These are phyloP conservation scores for Pestalotiopsis sp. DNA, from an alignment of 2,329 filamentous ascomycete genomes.

Conservation along the genomic window DNA sequence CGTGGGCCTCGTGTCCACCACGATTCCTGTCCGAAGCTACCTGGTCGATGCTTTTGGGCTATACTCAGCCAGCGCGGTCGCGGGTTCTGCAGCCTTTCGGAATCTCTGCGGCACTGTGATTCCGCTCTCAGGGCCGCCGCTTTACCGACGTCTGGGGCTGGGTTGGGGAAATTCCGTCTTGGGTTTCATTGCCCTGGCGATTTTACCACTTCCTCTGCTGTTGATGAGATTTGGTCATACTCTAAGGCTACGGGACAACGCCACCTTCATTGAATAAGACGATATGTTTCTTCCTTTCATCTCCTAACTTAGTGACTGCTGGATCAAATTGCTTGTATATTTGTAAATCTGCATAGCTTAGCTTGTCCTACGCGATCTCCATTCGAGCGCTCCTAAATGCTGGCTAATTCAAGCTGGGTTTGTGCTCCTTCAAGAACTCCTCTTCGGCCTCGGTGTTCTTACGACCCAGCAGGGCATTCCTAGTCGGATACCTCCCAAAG, in stretches of 20 bases:
- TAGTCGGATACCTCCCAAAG: no score
- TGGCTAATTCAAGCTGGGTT: no score
- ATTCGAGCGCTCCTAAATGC: no score
- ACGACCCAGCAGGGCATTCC: no score
- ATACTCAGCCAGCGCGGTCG: slow-evolving; percentile 58
- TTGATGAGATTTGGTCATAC: background rate
- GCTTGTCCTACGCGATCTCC: no score
- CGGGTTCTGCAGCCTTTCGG: slow-evolving; percentile 57
- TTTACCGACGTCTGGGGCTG: slow-evolving; percentile 54
- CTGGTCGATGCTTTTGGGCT: slow-evolving; percentile 58
- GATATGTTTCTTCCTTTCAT: no score
- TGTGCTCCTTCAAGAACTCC: no score
- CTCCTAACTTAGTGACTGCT: no score
- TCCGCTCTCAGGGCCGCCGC: slow-evolving; percentile 50
- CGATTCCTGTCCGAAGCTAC: slow-evolving; percentile 32
- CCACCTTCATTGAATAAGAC: no score
- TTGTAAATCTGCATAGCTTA: no score
- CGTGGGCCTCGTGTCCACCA: slow-evolving; percentile 27
- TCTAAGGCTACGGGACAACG: background rate
- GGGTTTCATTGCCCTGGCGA: slow-evolving; percentile 42
- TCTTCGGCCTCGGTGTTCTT: no score
- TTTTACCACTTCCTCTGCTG: background rate
- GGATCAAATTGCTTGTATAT: no score
- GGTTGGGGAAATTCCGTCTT: slow-evolving; percentile 61
- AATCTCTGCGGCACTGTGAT: slow-evolving; percentile 52